These are phyloP conservation scores for Gracilaria vermiculophylla DNA, from an alignment of 23 red algal species.

Conservation along the genomic window DNA sequence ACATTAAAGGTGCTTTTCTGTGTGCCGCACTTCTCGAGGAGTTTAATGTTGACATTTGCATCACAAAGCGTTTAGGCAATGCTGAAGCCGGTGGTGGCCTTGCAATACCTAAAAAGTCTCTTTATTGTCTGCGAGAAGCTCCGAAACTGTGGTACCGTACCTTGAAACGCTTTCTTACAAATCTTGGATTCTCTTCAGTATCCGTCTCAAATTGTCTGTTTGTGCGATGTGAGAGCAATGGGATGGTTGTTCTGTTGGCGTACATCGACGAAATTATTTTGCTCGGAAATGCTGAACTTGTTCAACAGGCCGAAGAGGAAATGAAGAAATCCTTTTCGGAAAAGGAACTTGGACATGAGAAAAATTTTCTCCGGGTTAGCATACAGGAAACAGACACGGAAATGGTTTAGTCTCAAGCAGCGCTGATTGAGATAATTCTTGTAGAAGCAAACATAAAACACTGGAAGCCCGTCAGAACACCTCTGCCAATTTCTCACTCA, in stretches of 20 bases:
- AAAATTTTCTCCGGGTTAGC: not conserved
- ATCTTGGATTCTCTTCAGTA: not conserved
- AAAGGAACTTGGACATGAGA: not conserved
- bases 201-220: not conserved
- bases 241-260: not conserved
- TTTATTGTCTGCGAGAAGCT: slow-evolving; percentile 42
- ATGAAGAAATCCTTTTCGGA: not conserved
- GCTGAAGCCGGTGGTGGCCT: not conserved
- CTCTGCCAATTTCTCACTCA: not conserved
- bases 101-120: slow-evolving; percentile 24
- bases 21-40: slow-evolving; percentile 4
- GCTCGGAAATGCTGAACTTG: not conserved
- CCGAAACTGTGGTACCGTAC: slow-evolving; percentile 50
- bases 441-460: not conserved
- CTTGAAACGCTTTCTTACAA: not conserved
- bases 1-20: slow-evolving; percentile 37
- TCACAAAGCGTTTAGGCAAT: slow-evolving; percentile 11
- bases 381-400: not conserved
- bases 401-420: not conserved
- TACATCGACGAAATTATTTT: slow-evolving; percentile 20
- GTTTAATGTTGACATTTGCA: not conserved
- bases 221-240: not conserved
- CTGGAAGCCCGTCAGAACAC: not conserved
- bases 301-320: not conserved
- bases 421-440: not conserved